Base-by-base conservation (phyloP, 345 rosid species). In the Rhodamnia rubescens region DNA sequence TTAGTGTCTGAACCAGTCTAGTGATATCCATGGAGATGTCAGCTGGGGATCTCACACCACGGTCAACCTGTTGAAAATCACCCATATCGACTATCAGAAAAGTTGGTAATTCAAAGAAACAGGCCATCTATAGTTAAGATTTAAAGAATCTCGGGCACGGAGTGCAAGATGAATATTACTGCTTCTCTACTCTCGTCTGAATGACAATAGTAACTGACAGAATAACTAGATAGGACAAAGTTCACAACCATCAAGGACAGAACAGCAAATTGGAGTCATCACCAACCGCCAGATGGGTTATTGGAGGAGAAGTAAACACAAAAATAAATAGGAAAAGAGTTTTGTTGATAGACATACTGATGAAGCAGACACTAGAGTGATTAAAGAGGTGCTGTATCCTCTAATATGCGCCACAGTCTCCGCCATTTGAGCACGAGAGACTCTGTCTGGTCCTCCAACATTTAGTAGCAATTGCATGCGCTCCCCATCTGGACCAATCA, bases 401-500 rank as follows among this genome's bases (percentile, higher is more conserved):
- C 93, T 90, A 84, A 94, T 83, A 82, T 90, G 86, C 27, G 97
- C 97, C 86, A 95, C 96, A 27, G 88, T 87, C 90, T 97, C 92
- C 1, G 99, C 99, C 98, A 97, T 97, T 87, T 95, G 92, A 92
- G 92, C 94, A 80, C 97, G 97, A 61, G 98, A 97, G 18, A 94
- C 91, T 85, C 98, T 92, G 81, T 97, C 94, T 1, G 94, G 96
- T 86, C 98, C 98, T 83, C 97, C 98, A 84, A 93, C 91, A 86
- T 97, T 97, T 82, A 97, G 87, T 40, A 97, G 90, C 59, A 93
- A 82, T 86, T 89, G 92, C 98, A 94, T 93, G 87, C 85, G 88
- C 91, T 94, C 91, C 82, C 90, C 92, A 85, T 91, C 98, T 95
- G 81, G 81, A 69, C 85, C 20, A 91, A 86, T 83, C 82, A 57